Base-by-base conservation (phyloP, 1,284 basidiomycete genomes). In the Vanrija pseudolonga region DNA sequence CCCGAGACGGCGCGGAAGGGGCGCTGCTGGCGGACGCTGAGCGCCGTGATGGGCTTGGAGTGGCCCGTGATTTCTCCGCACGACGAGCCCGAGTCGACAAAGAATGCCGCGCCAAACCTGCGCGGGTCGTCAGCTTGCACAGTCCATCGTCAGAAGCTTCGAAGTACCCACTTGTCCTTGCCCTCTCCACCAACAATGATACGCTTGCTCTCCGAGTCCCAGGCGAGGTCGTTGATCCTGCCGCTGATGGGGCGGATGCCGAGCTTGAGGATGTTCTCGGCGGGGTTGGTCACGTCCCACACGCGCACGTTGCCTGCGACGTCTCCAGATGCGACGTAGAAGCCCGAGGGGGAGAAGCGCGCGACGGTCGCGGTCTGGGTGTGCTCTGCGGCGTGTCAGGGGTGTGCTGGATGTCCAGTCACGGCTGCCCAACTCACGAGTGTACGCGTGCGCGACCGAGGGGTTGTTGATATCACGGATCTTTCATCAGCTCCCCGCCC, bases 111-210 rank as follows among this genome's bases (percentile, higher is more conserved):
- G 11, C 88, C 91, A 65, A 90, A 93, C 65, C 89, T 90, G 62
- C 17, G 2, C 47, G 26, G 49, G 45, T n/a, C 42, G 50, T 15
- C 7, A 44, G 24, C 38, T 40, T n/a, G n/a, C n/a, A n/a, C n/a
- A n/a, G n/a, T n/a, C 19, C 11, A 15, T 18, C 8, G 37, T 17
- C 36, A 22, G 24, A 18, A 28, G 3, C 40, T 45, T n/a, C n/a
- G n/a, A n/a, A n/a, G n/a, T 3, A 44, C 84, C 60, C 57, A 91
- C 86, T 86, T 89, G 69, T 94, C 94, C 60, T 86, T 83, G 40
- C 95, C 95, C 59, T 97, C 91, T 46, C 96, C 96, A n/a, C 93
- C 95, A 17, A 88, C 92, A 47, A 98, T 88, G 63, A 99, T 88
- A 15, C 96, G 84, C 76, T 98, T 96, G 68, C 89, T 90, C 74